A percentile compares a stretch with the other conserved stretches of the same genome.
phyloP scores from a whole-genome alignment of 2,329 filamentous ascomycete species.

The Fusarium chaquense region DNA sequence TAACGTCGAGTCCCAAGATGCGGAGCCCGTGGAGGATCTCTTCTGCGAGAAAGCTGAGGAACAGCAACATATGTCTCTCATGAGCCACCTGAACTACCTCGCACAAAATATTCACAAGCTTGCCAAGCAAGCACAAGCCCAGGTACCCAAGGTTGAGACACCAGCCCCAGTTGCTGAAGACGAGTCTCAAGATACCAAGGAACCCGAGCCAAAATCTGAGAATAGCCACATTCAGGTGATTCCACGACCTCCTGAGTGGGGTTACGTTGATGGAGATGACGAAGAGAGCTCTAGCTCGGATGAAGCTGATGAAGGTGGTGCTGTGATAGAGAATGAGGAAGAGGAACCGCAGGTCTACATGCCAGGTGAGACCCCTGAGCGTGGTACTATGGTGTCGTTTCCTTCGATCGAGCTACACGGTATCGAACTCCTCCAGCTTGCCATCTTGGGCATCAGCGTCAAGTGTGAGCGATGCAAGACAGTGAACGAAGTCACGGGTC shows the following conservation, averaged over 20 bases:
- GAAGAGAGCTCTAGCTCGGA: conserved; percentile 62
- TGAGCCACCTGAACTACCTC: conserved; percentile 81
- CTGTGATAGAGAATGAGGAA: conserved; percentile 51
- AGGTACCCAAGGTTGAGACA: conserved; percentile 49
- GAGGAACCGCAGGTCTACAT: conserved; percentile 35
- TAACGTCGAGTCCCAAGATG: conserved; percentile 70
- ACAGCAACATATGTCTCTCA: conserved; percentile 72
- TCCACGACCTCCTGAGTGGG: conserved; percentile 83
- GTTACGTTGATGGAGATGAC: conserved; percentile 58
- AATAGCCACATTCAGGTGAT: conserved; percentile 78
- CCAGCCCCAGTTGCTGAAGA: conserved; percentile 24
- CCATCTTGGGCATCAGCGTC: conserved; percentile 74
- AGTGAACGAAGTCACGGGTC: conserved; percentile 73
- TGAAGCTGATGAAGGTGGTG: conserved; percentile 59
- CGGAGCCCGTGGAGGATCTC: conserved; percentile 71
- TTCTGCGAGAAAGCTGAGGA: conserved; percentile 71
- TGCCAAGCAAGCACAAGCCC: conserved; percentile 68
- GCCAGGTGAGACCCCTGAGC: conserved; percentile 60
- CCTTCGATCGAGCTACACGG: conserved; percentile 81
- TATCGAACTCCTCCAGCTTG: conserved; percentile 80
- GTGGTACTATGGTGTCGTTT: conserved; percentile 82
- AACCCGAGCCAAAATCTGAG: conserved; percentile 42
- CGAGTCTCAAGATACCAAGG: conserved; percentile 3
- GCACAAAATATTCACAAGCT: conserved; percentile 77
- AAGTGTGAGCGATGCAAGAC: conserved; percentile 87